Conservation (phyloP, 2,329 filamentous ascomycete species). For the Beauveria rudraprayagi region DNA sequence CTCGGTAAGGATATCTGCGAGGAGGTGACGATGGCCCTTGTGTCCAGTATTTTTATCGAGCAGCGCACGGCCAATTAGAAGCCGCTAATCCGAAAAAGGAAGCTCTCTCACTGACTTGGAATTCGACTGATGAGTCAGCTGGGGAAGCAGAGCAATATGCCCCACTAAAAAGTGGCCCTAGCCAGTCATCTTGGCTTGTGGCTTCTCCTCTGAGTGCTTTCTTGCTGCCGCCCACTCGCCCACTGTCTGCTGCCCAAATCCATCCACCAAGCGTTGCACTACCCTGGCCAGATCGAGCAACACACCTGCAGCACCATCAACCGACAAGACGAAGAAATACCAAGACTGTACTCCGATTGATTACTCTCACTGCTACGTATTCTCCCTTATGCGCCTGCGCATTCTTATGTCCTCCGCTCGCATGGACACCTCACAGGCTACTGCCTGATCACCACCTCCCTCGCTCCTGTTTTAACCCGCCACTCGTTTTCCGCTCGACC, state of each 20-base stretch:
- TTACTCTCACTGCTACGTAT: neutral
- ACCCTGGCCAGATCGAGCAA: constrained; percentile 10
- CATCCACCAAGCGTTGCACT: constrained; percentile 6
- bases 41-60: neutral
- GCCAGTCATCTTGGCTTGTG: neutral
- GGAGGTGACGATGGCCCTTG: neutral
- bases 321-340: neutral
- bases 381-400: neutral
- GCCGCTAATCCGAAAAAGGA: neutral
- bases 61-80: neutral
- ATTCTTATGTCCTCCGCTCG: constrained; percentile 6
- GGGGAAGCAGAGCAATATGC: no score
- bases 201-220: neutral
- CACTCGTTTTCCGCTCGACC: constrained; percentile 6
- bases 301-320: constrained; percentile 10
- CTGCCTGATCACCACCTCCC: constrained; percentile 21
- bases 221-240: neutral
- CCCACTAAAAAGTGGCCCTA: neutral
- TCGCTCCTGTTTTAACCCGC: constrained; percentile 1
- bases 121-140: neutral
- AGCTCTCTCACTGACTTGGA: neutral
- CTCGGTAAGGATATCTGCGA: neutral
- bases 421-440: constrained; percentile 29
- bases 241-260: neutral
- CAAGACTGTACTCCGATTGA: constrained; percentile 2